Evolutionary conservation across 1,139 yeast species (phyloP).

Genomic region (Pneumocystis canis): DNA sequence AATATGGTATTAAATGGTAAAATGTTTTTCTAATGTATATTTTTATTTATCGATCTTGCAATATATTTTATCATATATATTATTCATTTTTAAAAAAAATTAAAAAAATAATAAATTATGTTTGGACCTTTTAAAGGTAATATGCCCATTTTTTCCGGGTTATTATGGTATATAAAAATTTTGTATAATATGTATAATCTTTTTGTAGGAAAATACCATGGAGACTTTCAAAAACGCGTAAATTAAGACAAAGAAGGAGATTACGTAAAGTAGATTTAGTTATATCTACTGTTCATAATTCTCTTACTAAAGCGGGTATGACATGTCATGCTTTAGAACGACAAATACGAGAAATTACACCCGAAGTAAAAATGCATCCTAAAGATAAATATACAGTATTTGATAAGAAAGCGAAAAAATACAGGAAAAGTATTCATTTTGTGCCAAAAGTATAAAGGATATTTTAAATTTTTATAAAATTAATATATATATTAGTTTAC

Average conservation of each 20-base stretch:
- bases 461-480: neutral
- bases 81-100: neutral
- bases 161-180: neutral
- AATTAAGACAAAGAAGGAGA: conserved; percentile 68
- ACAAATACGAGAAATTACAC: conserved; percentile 48
- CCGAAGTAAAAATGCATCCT: conserved; percentile 64
- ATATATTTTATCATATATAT: neutral
- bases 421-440: conserved; percentile 51
- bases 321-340: conserved; percentile 41
- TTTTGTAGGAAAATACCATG: conserved; percentile 43
- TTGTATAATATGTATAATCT: neutral
- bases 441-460: neutral
- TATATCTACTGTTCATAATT: conserved; percentile 52
- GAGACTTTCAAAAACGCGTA: conserved; percentile 68
- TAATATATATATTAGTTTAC: neutral
- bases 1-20: neutral
- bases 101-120: neutral
- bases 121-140: neutral
- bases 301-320: conserved; percentile 38
- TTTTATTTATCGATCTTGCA: neutral
- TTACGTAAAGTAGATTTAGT: conserved; percentile 69
- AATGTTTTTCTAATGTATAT: neutral
- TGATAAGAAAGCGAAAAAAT: conserved; percentile 50
- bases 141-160: neutral
- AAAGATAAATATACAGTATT: conserved; percentile 80